phyloP scores from a whole-genome alignment of 805 yeast species.

The Candida fluviatilis region DNA sequence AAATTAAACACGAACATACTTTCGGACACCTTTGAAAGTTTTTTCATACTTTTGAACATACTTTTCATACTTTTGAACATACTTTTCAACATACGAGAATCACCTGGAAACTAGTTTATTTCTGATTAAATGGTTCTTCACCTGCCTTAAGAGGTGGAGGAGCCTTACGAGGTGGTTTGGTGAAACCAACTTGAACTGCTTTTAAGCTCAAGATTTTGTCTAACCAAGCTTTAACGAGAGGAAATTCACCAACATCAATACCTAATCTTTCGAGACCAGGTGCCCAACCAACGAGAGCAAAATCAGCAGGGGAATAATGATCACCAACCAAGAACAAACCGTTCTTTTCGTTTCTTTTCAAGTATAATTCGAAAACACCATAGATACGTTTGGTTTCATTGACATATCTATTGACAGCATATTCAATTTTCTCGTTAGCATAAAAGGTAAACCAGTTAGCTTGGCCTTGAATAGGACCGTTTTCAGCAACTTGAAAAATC shows the following conservation, averaged over 20 bases:
- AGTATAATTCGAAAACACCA: constrained; percentile 50
- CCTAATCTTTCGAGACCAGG: constrained; percentile 9
- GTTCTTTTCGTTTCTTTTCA: constrained; percentile 45
- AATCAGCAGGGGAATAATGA: constrained; percentile 57
- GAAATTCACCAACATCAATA: constrained; percentile 36
- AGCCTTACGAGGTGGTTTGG: neutral
- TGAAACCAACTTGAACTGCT: constrained; percentile 28
- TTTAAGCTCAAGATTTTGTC: constrained; percentile 27
- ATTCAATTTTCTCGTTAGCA: constrained; percentile 51
- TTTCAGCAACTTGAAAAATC: constrained; percentile 49
- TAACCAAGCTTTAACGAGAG: constrained; percentile 38
- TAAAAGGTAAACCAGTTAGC: constrained; percentile 42
- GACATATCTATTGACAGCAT: constrained; percentile 48
- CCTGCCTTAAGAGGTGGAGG: neutral
- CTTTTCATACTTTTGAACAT: too few relatives aligned
- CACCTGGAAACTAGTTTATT: too few relatives aligned
- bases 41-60: too few relatives aligned
- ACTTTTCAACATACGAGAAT: too few relatives aligned
- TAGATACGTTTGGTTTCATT: constrained; percentile 51
- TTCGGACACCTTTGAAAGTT: too few relatives aligned
- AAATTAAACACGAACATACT: too few relatives aligned
- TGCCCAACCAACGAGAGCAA: constrained; percentile 47
- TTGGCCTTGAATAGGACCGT: constrained; percentile 63
- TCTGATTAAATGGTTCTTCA: neutral
- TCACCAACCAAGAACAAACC: constrained; percentile 52